Evolutionary conservation across 805 yeast genomes (phyloP).

Genomic region (Kluyveromyces aestuarii): DNA sequence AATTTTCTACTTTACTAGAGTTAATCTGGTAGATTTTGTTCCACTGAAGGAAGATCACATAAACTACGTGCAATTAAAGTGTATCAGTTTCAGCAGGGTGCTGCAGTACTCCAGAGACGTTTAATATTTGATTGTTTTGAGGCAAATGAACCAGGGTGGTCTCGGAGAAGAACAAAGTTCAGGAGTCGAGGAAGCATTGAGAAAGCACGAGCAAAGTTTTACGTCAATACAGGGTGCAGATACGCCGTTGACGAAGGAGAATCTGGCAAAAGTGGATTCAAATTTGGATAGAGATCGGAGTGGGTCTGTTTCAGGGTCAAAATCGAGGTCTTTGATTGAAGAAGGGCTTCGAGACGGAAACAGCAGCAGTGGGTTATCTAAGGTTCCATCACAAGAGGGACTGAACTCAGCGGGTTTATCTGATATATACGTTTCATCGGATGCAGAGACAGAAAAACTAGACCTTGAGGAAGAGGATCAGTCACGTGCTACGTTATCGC

Average conservation of each 20-base stretch:
- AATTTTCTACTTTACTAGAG: background rate
- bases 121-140: background rate
- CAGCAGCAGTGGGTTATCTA: constrained; percentile 1
- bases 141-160: background rate
- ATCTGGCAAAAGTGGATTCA: background rate
- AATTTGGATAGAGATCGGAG: background rate
- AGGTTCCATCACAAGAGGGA: constrained; percentile 24
- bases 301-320: background rate
- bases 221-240: background rate
- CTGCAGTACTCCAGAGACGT: background rate
- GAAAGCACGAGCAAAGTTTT: background rate
- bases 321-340: background rate
- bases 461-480: constrained; percentile 30
- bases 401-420: constrained; percentile 44
- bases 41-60: background rate
- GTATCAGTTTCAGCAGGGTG: background rate
- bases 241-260: background rate
- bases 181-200: background rate
- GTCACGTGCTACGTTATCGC: constrained; percentile 1
- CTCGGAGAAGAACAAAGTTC: background rate
- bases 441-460: constrained; percentile 89
- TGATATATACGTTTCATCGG: constrained; percentile 39
- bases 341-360: constrained; percentile 2
- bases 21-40: background rate
- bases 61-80: background rate